phyloP scores from a whole-genome alignment of 345 rosid species.

The Syzygium aqueum region DNA sequence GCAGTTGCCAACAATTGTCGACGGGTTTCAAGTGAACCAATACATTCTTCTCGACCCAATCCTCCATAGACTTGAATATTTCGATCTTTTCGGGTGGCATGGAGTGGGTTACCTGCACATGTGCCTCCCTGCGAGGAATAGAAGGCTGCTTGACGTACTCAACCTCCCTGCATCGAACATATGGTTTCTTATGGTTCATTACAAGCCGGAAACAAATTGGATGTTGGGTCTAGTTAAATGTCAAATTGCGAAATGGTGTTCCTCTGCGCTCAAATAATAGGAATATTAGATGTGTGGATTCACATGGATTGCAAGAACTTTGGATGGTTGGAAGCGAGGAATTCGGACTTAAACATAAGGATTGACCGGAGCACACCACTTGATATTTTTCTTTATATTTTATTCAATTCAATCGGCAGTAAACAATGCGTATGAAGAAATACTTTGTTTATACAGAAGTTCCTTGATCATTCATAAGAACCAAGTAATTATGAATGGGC shows the following conservation, averaged over 20 bases:
- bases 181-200: not conserved
- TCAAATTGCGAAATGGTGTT: not conserved
- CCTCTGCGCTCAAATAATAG: not conserved
- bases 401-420: not conserved
- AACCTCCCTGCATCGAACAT: constrained; percentile 34
- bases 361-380: not conserved
- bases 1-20: constrained; percentile 90
- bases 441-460: not conserved
- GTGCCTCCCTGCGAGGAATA: constrained; percentile 61
- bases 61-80: constrained; percentile 76
- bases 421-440: not conserved
- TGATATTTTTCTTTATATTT: not conserved
- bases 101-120: constrained; percentile 72
- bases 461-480: not conserved
- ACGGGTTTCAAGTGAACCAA: constrained; percentile 64
- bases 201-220: not conserved
- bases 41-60: constrained; percentile 70
- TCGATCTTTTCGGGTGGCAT: constrained; percentile 86
- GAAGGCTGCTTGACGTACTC: constrained; percentile 56
- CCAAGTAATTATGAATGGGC: not conserved
- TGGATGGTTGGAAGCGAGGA: not conserved
- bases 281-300: not conserved
- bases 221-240: not conserved
- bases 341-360: not conserved
- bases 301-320: not conserved